A percentile compares a stretch with the other conserved stretches of the same genome.
Evolutionary conservation across 140 eudicot genomes (phyloP).

Genomic region (Cichorium intybus): DNA sequence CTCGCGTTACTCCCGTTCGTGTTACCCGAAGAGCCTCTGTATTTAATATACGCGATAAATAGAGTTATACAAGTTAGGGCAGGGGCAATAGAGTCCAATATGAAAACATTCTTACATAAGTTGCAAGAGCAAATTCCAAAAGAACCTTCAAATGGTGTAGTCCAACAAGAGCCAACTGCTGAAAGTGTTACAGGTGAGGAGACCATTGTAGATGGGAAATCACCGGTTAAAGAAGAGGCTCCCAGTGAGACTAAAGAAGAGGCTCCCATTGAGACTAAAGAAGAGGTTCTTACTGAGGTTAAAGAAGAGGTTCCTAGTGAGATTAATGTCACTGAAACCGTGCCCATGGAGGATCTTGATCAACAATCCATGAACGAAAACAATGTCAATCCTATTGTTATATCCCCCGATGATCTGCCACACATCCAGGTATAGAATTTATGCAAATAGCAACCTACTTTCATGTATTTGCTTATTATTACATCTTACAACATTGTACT

Average conservation of each 20-base stretch:
- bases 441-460: neutral
- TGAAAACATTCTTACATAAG: constrained; percentile 65
- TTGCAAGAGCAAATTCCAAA: constrained; percentile 46
- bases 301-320: constrained; percentile 32
- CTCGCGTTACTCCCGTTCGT: constrained; percentile 89
- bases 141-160: constrained; percentile 42
- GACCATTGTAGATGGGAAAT: constrained; percentile 30
- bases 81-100: constrained; percentile 78
- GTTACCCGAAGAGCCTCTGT: constrained; percentile 87
- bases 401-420: constrained; percentile 51
- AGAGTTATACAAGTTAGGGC: constrained; percentile 93
- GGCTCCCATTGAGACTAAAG: constrained; percentile 26
- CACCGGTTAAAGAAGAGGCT: constrained; percentile 26
- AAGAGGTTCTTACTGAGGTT: constrained; percentile 33
- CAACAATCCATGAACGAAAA: constrained; percentile 32
- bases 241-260: constrained; percentile 34
- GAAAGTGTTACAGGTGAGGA: constrained; percentile 28
- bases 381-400: constrained; percentile 23
- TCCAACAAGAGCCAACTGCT: constrained; percentile 28
- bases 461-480: neutral
- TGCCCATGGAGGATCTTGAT: constrained; percentile 34
- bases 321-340: constrained; percentile 9
- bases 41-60: constrained; percentile 80
- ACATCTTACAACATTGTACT: neutral
- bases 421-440: constrained; percentile 62